These are phyloP conservation scores for Leccinum sublutescens DNA, from an alignment of 768 basidiomycete species.

Conservation along the genomic window DNA sequence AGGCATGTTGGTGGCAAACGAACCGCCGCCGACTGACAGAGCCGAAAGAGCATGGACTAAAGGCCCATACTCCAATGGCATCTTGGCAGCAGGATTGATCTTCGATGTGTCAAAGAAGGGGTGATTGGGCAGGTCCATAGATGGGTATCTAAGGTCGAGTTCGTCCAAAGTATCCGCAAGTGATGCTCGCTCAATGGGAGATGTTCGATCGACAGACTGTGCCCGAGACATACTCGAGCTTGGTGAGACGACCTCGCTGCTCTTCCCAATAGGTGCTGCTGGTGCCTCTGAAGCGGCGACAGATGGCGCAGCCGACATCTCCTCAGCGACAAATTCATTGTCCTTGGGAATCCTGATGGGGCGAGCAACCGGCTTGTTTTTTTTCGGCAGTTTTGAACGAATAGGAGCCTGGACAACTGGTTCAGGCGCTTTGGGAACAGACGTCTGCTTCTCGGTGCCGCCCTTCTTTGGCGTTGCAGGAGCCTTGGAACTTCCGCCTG, in stretches of 20 bases:
- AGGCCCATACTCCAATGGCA: constrained; percentile 82
- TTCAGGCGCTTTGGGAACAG: constrained; percentile 28
- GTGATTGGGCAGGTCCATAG: constrained; percentile 64
- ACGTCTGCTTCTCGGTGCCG: constrained; percentile 18
- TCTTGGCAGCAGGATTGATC: constrained; percentile 72
- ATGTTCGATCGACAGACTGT: constrained; percentile 53
- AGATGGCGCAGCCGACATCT: constrained; percentile 43
- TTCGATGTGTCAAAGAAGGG: constrained; percentile 73
- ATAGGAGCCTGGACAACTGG: constrained; percentile 64
- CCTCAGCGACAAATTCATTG: constrained; percentile 43
- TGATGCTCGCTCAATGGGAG: constrained; percentile 46
- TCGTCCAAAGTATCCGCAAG: constrained; percentile 68
- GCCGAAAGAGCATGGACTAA: constrained; percentile 85
- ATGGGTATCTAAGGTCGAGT: constrained; percentile 58
- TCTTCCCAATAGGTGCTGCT: constrained; percentile 35
- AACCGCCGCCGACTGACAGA: constrained; percentile 80
- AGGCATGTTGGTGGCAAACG: constrained; percentile 75
- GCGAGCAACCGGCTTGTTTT: constrained; percentile 65
- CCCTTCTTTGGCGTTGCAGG: constrained; percentile 17
- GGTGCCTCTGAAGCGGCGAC: constrained; percentile 49
- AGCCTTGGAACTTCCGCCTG: constrained; percentile 26
- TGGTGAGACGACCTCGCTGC: constrained; percentile 37
- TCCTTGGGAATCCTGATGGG: constrained; percentile 61
- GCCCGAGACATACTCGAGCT: constrained; percentile 59
- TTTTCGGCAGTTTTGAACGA: constrained; percentile 81